A percentile compares a stretch with the other conserved stretches of the same genome.
Evolutionary conservation across 139 green algal species (phyloP).

Genomic region (Tetraselmis chui): DNA sequence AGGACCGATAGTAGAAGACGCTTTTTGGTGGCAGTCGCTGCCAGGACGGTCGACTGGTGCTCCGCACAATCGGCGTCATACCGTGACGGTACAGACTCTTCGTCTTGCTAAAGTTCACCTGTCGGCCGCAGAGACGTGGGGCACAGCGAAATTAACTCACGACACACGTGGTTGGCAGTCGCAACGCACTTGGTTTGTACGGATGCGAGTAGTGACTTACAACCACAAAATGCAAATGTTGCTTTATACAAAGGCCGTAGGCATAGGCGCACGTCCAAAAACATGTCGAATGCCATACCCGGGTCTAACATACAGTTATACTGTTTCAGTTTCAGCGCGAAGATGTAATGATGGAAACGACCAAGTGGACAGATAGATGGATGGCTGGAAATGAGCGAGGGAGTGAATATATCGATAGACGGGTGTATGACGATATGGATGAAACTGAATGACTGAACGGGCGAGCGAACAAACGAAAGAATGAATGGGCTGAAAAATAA

Average conservation of each 20-base stretch:
- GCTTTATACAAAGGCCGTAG: constrained; percentile 9
- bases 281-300: too few species aligned
- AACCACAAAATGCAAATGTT: constrained; percentile 1
- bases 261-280: too few species aligned
- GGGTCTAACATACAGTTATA: too few species aligned
- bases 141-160: neutral
- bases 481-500: too few species aligned
- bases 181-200: neutral
- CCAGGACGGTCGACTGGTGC: constrained; percentile 3
- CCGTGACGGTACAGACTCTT: constrained; percentile 18
- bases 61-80: constrained; percentile 26
- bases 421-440: too few species aligned
- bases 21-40: constrained; percentile 17
- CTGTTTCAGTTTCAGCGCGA: too few species aligned
- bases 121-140: neutral
- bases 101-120: constrained; percentile 30
- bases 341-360: too few species aligned
- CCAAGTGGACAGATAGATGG: too few species aligned
- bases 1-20: constrained; percentile 36
- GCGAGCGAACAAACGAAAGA: too few species aligned
- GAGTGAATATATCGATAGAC: too few species aligned
- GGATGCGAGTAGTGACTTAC: neutral
- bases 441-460: too few species aligned
- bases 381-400: too few species aligned
- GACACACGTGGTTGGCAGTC: neutral